phyloP scores from a whole-genome alignment of 2,329 filamentous ascomycete species.

The Fusarium sp. region DNA sequence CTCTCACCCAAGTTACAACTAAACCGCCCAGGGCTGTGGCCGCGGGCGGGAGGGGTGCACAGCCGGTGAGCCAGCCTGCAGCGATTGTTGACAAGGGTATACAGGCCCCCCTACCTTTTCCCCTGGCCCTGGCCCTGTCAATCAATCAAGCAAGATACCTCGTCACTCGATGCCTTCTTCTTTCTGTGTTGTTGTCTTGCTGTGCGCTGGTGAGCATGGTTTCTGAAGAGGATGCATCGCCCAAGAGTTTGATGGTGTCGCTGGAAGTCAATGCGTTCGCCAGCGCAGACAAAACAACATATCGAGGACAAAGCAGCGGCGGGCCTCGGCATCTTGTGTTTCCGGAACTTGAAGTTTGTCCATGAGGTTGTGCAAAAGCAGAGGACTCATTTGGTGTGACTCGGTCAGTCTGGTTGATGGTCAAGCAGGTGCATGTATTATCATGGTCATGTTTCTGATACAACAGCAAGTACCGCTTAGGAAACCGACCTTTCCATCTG shows the following conservation, averaged over 20 bases:
- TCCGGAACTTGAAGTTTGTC: constrained; percentile 2
- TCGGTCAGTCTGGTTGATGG: constrained; percentile 9
- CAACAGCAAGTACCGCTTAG: background rate
- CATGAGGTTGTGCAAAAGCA: constrained; percentile 20
- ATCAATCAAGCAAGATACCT: constrained; percentile 20
- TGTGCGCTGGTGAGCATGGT: background rate
- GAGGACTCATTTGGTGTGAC: constrained; percentile 12
- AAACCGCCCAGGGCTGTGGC: constrained; percentile 37
- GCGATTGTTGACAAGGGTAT: constrained; percentile 39
- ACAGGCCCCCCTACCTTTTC: constrained; percentile 15
- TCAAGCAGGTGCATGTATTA: background rate
- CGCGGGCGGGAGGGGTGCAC: constrained; percentile 33
- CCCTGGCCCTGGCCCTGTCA: constrained; percentile 39
- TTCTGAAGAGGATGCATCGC: constrained; percentile 13
- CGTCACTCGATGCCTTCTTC: constrained; percentile 17
- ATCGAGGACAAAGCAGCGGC: constrained; percentile 11
- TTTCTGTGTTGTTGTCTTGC: constrained; percentile 8
- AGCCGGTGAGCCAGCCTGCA: constrained; percentile 46
- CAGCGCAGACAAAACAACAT: constrained; percentile 2
- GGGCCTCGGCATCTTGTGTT: constrained; percentile 16
- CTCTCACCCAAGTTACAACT: constrained; percentile 1
- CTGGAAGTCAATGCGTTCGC: constrained; percentile 2
- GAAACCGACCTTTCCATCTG: background rate
- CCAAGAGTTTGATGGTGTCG: constrained; percentile 15
- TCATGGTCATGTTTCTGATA: constrained; percentile 19